phyloP scores from a whole-genome alignment of 768 basidiomycete species.

The Postia placenta region DNA sequence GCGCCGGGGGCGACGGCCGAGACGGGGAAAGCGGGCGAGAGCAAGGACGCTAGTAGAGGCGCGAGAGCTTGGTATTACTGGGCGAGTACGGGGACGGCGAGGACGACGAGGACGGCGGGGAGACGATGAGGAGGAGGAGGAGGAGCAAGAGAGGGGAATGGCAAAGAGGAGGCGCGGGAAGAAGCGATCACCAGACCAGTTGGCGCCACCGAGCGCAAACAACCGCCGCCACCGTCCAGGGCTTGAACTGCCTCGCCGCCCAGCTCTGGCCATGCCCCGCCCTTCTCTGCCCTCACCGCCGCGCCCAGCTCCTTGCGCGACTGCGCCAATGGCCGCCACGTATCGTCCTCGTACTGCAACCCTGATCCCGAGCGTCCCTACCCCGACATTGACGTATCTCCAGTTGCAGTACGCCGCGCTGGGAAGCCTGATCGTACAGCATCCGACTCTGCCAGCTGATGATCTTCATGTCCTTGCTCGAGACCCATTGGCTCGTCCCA shows the following conservation, averaged over 20 bases:
- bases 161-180: conserved; percentile 10
- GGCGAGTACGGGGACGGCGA: background rate
- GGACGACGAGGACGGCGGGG: conserved; percentile 3
- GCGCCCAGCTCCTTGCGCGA: background rate
- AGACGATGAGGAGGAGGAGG: conserved; percentile 3
- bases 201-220: conserved; percentile 9
- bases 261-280: background rate
- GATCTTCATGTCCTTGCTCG: too few species aligned
- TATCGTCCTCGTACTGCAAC: background rate
- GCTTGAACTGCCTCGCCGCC: background rate
- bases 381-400: too few species aligned
- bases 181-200: conserved; percentile 7
- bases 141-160: background rate
- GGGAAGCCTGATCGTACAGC: too few species aligned
- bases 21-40: background rate
- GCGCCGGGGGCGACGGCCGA: background rate
- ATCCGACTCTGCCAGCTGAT: too few species aligned
- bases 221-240: conserved; percentile 5
- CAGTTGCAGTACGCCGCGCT: too few species aligned
- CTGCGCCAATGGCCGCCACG: background rate
- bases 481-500: too few species aligned
- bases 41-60: too few species aligned
- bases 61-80: background rate
- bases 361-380: too few species aligned
- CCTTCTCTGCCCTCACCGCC: background rate